Evolutionary conservation across 2,329 filamentous ascomycete species (phyloP), one percentile per base, ranked within the genome.

Genomic region (Aspergillus pseudoterreus): DNA sequence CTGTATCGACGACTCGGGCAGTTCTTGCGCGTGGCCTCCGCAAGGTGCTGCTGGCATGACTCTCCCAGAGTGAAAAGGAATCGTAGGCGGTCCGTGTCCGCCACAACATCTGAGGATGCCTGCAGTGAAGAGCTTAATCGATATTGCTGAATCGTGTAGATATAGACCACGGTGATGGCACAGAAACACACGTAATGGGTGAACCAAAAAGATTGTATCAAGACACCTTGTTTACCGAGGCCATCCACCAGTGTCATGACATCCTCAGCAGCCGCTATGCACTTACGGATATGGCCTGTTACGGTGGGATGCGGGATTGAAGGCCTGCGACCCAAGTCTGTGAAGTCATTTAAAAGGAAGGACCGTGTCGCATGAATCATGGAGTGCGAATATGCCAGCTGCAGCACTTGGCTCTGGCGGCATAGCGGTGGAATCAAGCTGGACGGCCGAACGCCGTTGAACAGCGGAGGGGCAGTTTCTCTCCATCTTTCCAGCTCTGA

Each of bases 1-100:
- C 73, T 73, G 42, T 78, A 78, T 36, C 74, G 68, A 6, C 74
- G 70, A 44, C 73, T 76, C 0, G 75, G 75, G 2, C 74, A 77
- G 30, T 77, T 77, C 11, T 67, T 71, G 2, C 72, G 70, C 4
- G 75, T 77, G 2, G 75, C 76, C 48, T 73, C 68, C 2, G 74
- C 74, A 12, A 78, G 67, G 53, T 78, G 73, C 10, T 67, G 64
- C 43, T 78, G 66, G 51, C 74, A 77, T n/a, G 65, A 62, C 48
- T 77, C 75, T 2, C 75, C 75, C 8, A 75, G 68, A 12, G 66
- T 57, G 30, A 78, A 70, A 2, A 78, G 62, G 11, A 66, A 62
- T 4, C 61, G 58, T 19, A 66, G 43, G 22, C 62, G 58, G 32
- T 53, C 54, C 4, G 48, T 49, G n/a, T 64, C 58, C 17, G 57